Percentiles rank a stretch among this genome's conserved stretches.
phyloP scores from a whole-genome alignment of 2,329 filamentous ascomycete genomes.

The Fusarium algeriense region DNA sequence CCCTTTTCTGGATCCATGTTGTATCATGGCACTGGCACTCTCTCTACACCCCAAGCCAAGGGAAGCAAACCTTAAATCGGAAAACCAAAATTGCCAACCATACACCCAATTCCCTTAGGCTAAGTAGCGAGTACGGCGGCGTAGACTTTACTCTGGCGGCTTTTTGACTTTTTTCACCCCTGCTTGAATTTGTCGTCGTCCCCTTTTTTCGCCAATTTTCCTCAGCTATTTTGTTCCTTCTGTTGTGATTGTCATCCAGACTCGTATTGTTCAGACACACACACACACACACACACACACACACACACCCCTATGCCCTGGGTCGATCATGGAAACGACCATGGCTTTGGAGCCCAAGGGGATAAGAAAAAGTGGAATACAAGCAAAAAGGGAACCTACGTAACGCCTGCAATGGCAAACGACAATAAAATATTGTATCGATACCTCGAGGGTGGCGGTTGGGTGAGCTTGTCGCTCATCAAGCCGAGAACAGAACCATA shows the following conservation, averaged over 20 bases:
- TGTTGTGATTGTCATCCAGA: conserved; percentile 21
- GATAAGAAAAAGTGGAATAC: conserved; percentile 23
- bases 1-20: conserved; percentile 25
- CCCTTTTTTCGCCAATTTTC: conserved; percentile 10
- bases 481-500: conserved; percentile 38
- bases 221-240: conserved; percentile 1
- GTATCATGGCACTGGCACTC: conserved; percentile 29
- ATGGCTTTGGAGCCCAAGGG: conserved; percentile 25
- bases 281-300: conserved; percentile 7
- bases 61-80: conserved; percentile 35
- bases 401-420: conserved; percentile 36
- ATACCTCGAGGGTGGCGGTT: conserved; percentile 35
- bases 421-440: conserved; percentile 25
- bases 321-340: conserved; percentile 30
- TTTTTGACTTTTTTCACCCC: conserved; percentile 33
- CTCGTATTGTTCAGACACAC: conserved; percentile 11
- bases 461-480: conserved; percentile 38
- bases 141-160: conserved; percentile 10
- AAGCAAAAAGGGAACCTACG: conserved; percentile 7
- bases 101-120: conserved; percentile 23
- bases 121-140: conserved; percentile 29
- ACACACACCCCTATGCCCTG: conserved; percentile 27
- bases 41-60: conserved; percentile 26
- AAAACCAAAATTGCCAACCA: conserved; percentile 32
- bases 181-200: conserved; percentile 21